phyloP scores from a whole-genome alignment of 106 monocot genomes.

The Vanilla planifolia region DNA sequence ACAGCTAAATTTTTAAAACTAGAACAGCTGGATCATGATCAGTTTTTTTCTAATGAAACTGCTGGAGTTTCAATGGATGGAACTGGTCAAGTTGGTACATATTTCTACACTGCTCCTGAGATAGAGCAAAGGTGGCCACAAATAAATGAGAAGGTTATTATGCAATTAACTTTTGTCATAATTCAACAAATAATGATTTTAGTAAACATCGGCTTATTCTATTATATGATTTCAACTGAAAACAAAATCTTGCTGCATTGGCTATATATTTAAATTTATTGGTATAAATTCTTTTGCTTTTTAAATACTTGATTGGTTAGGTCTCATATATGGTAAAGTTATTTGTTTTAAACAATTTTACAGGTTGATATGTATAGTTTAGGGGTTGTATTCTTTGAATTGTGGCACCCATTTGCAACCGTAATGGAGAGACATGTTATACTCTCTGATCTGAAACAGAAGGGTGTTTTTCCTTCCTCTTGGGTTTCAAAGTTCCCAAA shows the following conservation, averaged over 20 bases:
- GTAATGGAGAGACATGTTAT: slow-evolving; percentile 86
- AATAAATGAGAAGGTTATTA: slow-evolving; percentile 88
- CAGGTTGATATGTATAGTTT: slow-evolving; percentile 99
- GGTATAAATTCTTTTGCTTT: too few species aligned
- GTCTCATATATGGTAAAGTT: too few species aligned
- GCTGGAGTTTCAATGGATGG: slow-evolving; percentile 79
- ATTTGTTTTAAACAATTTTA: too few species aligned
- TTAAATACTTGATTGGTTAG: too few species aligned
- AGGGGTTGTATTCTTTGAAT: slow-evolving; percentile 97
- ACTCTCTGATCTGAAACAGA: slow-evolving; percentile 90
- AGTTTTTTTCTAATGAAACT: slow-evolving; percentile 51
- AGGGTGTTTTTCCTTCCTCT: slow-evolving; percentile 47
- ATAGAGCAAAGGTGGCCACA: slow-evolving; percentile 94
- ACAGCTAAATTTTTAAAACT: slow-evolving; percentile 84
- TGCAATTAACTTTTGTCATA: not conserved
- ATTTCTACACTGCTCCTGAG: slow-evolving; percentile 98
- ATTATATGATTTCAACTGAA: too few species aligned
- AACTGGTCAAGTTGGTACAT: slow-evolving; percentile 99
- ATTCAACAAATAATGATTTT: too few species aligned
- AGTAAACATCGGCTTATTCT: too few species aligned
- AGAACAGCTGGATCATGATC: slow-evolving; percentile 80
- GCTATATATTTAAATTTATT: too few species aligned
- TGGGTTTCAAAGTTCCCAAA: slow-evolving; percentile 71
- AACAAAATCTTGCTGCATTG: too few species aligned
- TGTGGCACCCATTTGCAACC: slow-evolving; percentile 94